These are phyloP conservation scores for Lipomyces chichibuensis DNA, from an alignment of 805 yeast genomes.

Conservation along the genomic window DNA sequence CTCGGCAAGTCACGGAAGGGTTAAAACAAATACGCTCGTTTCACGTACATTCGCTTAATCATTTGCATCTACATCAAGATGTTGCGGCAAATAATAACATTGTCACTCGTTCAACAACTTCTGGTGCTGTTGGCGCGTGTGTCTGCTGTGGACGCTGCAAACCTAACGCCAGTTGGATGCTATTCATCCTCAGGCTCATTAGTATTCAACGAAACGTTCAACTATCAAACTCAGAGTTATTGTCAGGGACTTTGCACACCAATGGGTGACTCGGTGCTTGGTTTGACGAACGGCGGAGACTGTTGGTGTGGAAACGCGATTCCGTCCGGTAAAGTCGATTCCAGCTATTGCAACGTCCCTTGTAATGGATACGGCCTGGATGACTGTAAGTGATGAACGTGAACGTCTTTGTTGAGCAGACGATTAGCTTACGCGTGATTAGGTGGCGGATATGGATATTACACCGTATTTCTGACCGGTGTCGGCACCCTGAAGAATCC, in stretches of 20 bases:
- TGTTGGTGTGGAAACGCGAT: slow-evolving; percentile 69
- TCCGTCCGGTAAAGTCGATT: slow-evolving; percentile 41
- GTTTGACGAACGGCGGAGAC: slow-evolving; percentile 52
- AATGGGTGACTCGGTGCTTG: slow-evolving; percentile 53
- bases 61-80: background rate
- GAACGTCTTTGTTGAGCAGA: background rate
- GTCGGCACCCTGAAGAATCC: slow-evolving; percentile 28
- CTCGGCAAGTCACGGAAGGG: background rate
- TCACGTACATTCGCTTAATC: background rate
- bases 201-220: slow-evolving; percentile 52
- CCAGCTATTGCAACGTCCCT: slow-evolving; percentile 48
- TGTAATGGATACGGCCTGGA: slow-evolving; percentile 70
- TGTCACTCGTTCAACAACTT: background rate
- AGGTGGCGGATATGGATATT: slow-evolving; percentile 52
- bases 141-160: background rate
- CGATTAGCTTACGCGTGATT: background rate
- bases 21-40: background rate
- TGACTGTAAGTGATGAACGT: slow-evolving; percentile 51
- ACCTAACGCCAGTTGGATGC: slow-evolving; percentile 46
- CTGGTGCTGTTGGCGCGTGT: slow-evolving; percentile 3
- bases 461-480: slow-evolving; percentile 41
- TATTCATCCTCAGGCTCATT: slow-evolving; percentile 47
- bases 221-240: slow-evolving; percentile 61
- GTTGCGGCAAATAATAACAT: background rate
- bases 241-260: slow-evolving; percentile 58